A percentile compares a stretch with the other conserved stretches of the same genome.
Conservation (phyloP, 768 basidiomycete species). For the Termitomyces sp. region DNA sequence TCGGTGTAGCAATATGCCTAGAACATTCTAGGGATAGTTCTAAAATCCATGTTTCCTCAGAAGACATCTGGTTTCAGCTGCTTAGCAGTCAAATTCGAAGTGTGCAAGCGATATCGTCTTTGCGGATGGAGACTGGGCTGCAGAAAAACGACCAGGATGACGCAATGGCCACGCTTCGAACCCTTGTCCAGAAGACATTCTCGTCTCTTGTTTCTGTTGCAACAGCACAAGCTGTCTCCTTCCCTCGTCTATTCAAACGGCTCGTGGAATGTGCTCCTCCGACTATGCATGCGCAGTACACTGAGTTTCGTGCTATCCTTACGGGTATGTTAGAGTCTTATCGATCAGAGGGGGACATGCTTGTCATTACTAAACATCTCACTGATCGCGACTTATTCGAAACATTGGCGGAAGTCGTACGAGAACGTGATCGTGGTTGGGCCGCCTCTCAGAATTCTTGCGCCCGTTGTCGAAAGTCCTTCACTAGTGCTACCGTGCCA, state of each 20-base stretch:
- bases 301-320: conserved; percentile 87
- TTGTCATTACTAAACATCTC: conserved; percentile 78
- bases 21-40: conserved; percentile 49
- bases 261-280: conserved; percentile 73
- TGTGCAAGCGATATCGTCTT: conserved; percentile 63
- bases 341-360: conserved; percentile 85
- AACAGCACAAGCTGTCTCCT: conserved; percentile 75
- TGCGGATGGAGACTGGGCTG: conserved; percentile 19
- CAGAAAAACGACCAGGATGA: conserved; percentile 14
- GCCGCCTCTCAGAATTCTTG: conserved; percentile 45
- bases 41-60: conserved; percentile 42
- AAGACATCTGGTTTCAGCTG: conserved; percentile 89
- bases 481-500: conserved; percentile 11
- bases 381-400: conserved; percentile 80
- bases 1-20: conserved; percentile 66
- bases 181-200: conserved; percentile 82
- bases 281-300: conserved; percentile 65
- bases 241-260: conserved; percentile 89
- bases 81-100: conserved; percentile 77
- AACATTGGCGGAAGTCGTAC: conserved; percentile 54
- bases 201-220: conserved; percentile 79
- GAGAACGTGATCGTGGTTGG: conserved; percentile 62
- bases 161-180: conserved; percentile 52
- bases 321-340: conserved; percentile 97
- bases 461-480: conserved; percentile 43